These are phyloP conservation scores for Eucalyptus marginata DNA, from an alignment of 345 rosid genomes.

Conservation along the genomic window DNA sequence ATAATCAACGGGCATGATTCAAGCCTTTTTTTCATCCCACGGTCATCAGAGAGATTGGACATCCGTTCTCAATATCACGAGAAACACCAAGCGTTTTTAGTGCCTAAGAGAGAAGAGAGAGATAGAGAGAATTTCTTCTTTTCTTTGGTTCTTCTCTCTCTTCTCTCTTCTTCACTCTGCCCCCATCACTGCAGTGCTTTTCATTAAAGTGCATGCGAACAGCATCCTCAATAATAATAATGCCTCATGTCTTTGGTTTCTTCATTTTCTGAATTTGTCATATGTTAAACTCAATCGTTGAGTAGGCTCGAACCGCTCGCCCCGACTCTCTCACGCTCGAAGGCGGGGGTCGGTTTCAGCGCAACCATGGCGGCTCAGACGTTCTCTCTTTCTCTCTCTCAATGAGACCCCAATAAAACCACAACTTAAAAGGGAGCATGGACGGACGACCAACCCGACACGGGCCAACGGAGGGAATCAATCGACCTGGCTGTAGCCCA, in stretches of 20 bases:
- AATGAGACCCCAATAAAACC: background rate
- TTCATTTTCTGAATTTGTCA: background rate
- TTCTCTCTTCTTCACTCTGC: background rate
- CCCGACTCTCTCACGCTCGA: background rate
- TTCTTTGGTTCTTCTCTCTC: background rate
- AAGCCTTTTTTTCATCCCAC: background rate
- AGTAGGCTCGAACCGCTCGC: background rate
- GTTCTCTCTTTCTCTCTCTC: background rate
- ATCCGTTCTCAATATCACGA: background rate
- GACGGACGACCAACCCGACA: background rate
- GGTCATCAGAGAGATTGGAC: background rate
- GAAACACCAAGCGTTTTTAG: background rate
- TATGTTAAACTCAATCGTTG: background rate
- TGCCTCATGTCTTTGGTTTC: background rate
- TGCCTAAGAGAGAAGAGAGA: background rate
- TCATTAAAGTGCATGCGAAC: background rate
- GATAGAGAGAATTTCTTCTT: background rate
- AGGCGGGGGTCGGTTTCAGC: rapidly evolving
- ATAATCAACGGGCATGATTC: background rate
- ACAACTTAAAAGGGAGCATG: background rate
- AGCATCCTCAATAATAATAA: background rate
- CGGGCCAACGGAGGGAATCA: background rate
- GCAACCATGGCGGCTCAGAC: background rate
- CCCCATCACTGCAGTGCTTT: background rate
- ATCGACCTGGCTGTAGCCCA: background rate